Conservation (phyloP, 108 stramenopile species). For the Hondaea fermentalgiana region DNA sequence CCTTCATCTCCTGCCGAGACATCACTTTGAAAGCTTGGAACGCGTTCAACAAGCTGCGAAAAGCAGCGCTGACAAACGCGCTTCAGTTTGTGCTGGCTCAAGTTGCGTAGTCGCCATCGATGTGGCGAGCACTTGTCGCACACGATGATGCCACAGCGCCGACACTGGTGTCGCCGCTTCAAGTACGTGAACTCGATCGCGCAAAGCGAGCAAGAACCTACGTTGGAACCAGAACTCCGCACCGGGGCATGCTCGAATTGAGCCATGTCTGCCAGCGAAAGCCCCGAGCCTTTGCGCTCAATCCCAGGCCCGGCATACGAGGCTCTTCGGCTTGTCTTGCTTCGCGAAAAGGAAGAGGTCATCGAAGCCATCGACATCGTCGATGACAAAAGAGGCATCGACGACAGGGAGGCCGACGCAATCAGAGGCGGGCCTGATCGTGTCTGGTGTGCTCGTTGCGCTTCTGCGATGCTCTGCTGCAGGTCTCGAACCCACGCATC, state of each 20-base stretch:
- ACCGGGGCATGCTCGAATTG: neutral
- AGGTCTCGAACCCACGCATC: neutral
- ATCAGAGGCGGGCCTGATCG: neutral
- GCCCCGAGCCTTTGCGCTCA: neutral
- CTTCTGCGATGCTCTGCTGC: neutral
- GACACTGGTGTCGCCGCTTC: slow-evolving; percentile 1
- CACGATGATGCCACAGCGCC: slow-evolving; percentile 2
- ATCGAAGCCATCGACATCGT: no score
- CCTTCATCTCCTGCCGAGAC: neutral
- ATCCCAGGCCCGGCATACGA: no score
- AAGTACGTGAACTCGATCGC: neutral
- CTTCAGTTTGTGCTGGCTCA: neutral
- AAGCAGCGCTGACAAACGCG: slow-evolving; percentile 6
- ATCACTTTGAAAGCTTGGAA: neutral
- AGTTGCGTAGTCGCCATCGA: neutral
- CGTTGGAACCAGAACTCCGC: neutral
- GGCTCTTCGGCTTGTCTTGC: no score
- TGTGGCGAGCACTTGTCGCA: slow-evolving; percentile 7
- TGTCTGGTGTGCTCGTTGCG: neutral
- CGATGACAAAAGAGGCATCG: neutral
- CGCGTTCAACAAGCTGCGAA: neutral
- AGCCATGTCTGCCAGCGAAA: neutral
- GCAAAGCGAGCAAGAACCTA: neutral
- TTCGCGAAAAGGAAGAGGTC: no score
- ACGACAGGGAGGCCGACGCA: neutral